Conservation (phyloP, 2,329 filamentous ascomycete species). For the Scedosporium apiospermum region DNA sequence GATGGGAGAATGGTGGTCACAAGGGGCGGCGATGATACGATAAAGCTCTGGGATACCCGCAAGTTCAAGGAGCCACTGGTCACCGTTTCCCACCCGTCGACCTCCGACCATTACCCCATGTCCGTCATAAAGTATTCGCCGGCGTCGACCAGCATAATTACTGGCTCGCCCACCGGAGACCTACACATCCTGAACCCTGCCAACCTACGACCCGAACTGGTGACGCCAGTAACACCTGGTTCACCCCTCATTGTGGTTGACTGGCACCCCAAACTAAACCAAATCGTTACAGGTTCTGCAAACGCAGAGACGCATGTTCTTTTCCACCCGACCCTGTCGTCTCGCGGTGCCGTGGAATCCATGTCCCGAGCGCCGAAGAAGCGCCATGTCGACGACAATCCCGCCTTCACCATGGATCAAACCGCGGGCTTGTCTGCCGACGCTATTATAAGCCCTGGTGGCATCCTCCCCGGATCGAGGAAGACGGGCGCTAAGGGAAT, state of each 20-base stretch:
- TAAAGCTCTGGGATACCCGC: slow-evolving; percentile 94
- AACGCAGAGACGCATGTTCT: slow-evolving; percentile 85
- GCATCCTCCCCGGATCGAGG: slow-evolving; percentile 39
- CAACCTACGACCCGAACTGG: slow-evolving; percentile 73
- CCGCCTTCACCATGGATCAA: slow-evolving; percentile 75
- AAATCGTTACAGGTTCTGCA: slow-evolving; percentile 88
- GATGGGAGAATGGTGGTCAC: slow-evolving; percentile 89
- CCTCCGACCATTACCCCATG: slow-evolving; percentile 72
- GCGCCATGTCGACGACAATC: slow-evolving; percentile 89
- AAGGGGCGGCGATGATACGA: slow-evolving; percentile 79
- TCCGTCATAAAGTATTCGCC: slow-evolving; percentile 87
- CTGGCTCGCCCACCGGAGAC: slow-evolving; percentile 76
- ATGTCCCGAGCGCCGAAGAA: slow-evolving; percentile 93
- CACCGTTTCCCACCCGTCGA: slow-evolving; percentile 68
- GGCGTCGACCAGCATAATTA: slow-evolving; percentile 73
- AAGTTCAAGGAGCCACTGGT: slow-evolving; percentile 90
- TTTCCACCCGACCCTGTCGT: slow-evolving; percentile 79
- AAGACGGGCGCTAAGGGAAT: slow-evolving; percentile 66
- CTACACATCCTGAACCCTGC: slow-evolving; percentile 91
- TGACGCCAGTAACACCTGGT: slow-evolving; percentile 81
- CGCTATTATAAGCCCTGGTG: slow-evolving; percentile 62
- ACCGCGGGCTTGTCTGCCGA: slow-evolving; percentile 75
- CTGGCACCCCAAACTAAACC: slow-evolving; percentile 93
- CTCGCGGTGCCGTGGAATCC: slow-evolving; percentile 72
- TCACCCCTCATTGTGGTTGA: slow-evolving; percentile 73